Evolutionary conservation across 805 yeast species (phyloP), one percentile per base, ranked within the genome.

Genomic region (Schwanniomyces vanrijiae): DNA sequence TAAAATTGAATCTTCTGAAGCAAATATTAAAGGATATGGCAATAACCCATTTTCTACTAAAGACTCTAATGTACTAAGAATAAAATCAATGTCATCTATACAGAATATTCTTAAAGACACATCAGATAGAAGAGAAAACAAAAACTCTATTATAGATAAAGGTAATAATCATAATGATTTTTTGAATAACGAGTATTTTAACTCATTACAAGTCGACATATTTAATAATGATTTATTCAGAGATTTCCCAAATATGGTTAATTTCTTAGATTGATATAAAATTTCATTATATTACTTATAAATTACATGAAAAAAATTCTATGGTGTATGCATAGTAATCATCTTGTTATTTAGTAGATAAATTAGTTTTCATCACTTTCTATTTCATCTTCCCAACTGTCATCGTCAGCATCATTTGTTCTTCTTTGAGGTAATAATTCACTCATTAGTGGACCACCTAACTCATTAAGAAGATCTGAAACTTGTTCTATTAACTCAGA

Each of bases 401-500:
- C 80, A 55, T 67, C 73, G 49, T 64, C 74, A 49, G 55, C 70
- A 42, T 54, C 69, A 43, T 46, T 51, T 18, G n/a, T n/a, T n/a
- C 51, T 48, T 60, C 57, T 62, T 51, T 59, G 62, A 13, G 76
- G 77, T 43, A 69, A 53, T 46, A 68, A 59, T 42, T 65, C 71
- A 45, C 65, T 68, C 81, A 73, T 66, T 20, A 73, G 56, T 1
- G 81, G 80, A 9, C 89, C 90, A 2, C 92, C 95, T 33, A 87
- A 64, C 48, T 76, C 80, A 3, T 64, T 53, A 47, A 84, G 65
- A 51, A 86, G 61, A 9, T 65, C 76, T 21, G 64, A 60, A 1
- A 86, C 77, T 43, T 86, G 87, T 10, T 68, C 71, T 6, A 66
- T 62, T 47, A 90, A 61, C 59, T 87, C 95, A 5, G 75, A 75